Percentiles rank a stretch among this genome's conserved stretches.
phyloP scores from a whole-genome alignment of 441 rosid genomes.

The Jatropha multifida region DNA sequence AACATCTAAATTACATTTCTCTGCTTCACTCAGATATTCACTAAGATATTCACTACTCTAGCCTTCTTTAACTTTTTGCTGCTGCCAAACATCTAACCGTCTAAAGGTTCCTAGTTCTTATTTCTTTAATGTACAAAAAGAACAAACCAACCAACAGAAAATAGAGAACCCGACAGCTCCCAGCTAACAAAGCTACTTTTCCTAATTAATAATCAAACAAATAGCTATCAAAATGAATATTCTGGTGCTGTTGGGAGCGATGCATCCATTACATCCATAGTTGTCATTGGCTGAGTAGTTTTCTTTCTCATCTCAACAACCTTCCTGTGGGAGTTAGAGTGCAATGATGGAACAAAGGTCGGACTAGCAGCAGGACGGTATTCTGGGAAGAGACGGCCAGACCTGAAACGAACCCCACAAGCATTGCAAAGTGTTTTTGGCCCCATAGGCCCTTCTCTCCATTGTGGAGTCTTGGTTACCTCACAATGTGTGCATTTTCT shows the following conservation, averaged over 20 bases:
- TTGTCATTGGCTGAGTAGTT: constrained; percentile 19
- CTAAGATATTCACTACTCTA: neutral
- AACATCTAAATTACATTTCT: constrained; percentile 17
- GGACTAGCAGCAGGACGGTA: constrained; percentile 96
- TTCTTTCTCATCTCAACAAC: constrained; percentile 85
- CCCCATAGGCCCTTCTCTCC: constrained; percentile 97
- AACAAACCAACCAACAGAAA: constrained; percentile 31
- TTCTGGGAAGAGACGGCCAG: constrained; percentile 88
- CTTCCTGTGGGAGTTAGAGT: constrained; percentile 93
- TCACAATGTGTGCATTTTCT: constrained; percentile 80
- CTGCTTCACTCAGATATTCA: constrained; percentile 5
- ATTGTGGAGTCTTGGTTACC: constrained; percentile 86
- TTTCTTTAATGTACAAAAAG: constrained; percentile 49
- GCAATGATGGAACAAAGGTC: constrained; percentile 65
- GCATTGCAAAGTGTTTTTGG: constrained; percentile 96
- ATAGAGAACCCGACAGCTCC: constrained; percentile 32
- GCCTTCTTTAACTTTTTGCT: neutral
- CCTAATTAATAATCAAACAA: constrained; percentile 38
- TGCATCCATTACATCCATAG: constrained; percentile 10
- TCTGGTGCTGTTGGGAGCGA: constrained; percentile 25
- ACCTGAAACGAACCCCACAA: constrained; percentile 88
- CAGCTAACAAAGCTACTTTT: constrained; percentile 30
- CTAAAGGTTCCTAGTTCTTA: constrained; percentile 36
- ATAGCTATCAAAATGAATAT: constrained; percentile 34
- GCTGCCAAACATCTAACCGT: constrained; percentile 25